Evolutionary conservation across 768 basidiomycete genomes (phyloP).

Genomic region (Chalciporus sphaerocephalus): DNA sequence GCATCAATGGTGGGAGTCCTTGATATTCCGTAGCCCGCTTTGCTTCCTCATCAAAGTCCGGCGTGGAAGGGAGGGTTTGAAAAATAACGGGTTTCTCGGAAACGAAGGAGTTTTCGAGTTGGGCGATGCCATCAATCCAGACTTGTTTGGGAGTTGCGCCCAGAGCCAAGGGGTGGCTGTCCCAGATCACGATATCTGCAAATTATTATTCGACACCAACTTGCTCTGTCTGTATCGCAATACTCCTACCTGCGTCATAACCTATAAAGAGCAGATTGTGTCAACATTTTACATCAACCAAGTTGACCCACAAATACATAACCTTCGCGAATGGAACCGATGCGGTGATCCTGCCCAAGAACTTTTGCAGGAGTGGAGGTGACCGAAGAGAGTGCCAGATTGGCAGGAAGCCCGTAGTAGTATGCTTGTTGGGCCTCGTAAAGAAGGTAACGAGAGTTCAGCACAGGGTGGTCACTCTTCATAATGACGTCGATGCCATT

Average conservation of each 20-base stretch:
- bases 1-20: slow-evolving; percentile 63
- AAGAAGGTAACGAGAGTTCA: slow-evolving; percentile 52
- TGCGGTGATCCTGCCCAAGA: slow-evolving; percentile 69
- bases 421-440: slow-evolving; percentile 64
- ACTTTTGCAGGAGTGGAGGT: slow-evolving; percentile 68
- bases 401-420: slow-evolving; percentile 63
- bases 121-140: slow-evolving; percentile 80
- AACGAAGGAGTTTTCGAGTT: slow-evolving; percentile 47
- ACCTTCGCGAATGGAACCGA: slow-evolving; percentile 61
- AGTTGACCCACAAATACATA: neutral
- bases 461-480: slow-evolving; percentile 57
- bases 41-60: slow-evolving; percentile 63
- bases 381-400: slow-evolving; percentile 65
- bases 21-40: slow-evolving; percentile 57
- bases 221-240: neutral
- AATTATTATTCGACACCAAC: neutral
- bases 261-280: slow-evolving; percentile 33
- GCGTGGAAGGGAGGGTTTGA: slow-evolving; percentile 51
- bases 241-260: slow-evolving; percentile 58
- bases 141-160: slow-evolving; percentile 80
- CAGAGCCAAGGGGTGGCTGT: slow-evolving; percentile 70
- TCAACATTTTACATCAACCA: neutral
- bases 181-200: slow-evolving; percentile 70
- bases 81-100: slow-evolving; percentile 49
- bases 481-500: slow-evolving; percentile 54